Evolutionary conservation across 23 red algal species (phyloP).

Genomic region (Agarophyton chilense): DNA sequence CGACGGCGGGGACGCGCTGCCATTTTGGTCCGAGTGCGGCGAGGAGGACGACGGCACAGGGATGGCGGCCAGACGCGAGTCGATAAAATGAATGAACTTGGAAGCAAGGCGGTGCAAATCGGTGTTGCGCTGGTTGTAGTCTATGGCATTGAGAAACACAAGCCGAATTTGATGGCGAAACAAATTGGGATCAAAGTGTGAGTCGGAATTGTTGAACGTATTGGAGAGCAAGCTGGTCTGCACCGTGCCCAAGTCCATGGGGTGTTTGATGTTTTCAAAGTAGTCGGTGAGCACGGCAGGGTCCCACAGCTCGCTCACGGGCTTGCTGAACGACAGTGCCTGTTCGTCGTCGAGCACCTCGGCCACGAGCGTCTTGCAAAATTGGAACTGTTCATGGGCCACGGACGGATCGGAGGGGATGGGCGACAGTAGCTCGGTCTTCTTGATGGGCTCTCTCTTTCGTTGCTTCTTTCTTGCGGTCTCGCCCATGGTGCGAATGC

Average conservation of each 20-base stretch:
- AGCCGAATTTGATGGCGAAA: constrained; percentile 85
- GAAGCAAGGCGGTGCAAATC: constrained; percentile 41
- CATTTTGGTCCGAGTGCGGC: background rate
- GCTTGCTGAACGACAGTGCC: constrained; percentile 30
- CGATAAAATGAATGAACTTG: constrained; percentile 55
- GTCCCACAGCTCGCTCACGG: constrained; percentile 61
- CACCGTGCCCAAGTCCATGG: constrained; percentile 97
- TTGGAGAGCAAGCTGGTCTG: constrained; percentile 37
- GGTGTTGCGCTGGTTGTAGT: constrained; percentile 74
- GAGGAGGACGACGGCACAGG: background rate
- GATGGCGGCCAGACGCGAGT: constrained; percentile 12
- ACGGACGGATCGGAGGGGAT: constrained; percentile 41
- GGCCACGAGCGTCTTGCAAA: constrained; percentile 29
- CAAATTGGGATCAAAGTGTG: constrained; percentile 58
- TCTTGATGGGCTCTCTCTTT: constrained; percentile 28
- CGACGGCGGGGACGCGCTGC: background rate
- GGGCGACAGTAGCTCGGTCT: constrained; percentile 37
- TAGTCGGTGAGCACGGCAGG: constrained; percentile 80
- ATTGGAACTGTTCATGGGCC: constrained; percentile 26
- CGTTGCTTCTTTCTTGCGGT: constrained; percentile 51
- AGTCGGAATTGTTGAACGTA: constrained; percentile 6
- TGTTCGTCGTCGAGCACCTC: constrained; percentile 45
- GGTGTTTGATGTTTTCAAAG: constrained; percentile 85
- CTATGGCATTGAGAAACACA: constrained; percentile 90
- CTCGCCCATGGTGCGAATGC: constrained; percentile 31